Percentiles rank a stretch among this genome's conserved stretches.
These are phyloP conservation scores for Ceriops tagal DNA, from an alignment of 345 rosid genomes.

Conservation along the genomic window DNA sequence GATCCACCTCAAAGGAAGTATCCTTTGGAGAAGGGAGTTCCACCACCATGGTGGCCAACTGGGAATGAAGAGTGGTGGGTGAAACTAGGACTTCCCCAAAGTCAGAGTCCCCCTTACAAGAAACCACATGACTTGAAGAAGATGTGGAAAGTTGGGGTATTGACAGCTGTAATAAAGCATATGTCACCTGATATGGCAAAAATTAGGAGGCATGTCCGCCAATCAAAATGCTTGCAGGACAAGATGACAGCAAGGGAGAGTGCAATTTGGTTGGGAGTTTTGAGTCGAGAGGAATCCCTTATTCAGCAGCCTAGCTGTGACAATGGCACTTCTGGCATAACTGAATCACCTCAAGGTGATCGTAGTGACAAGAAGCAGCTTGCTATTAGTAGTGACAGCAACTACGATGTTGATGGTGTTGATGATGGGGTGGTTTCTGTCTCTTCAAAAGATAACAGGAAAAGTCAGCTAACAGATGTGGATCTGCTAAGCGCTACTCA, in stretches of 20 bases:
- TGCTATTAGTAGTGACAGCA: constrained; percentile 57
- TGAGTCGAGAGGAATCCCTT: constrained; percentile 76
- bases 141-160: constrained; percentile 98
- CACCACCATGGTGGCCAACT: constrained; percentile 99
- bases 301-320: constrained; percentile 82
- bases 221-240: constrained; percentile 97
- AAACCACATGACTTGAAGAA: constrained; percentile 98
- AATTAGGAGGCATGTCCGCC: constrained; percentile 87
- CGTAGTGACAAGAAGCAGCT: constrained; percentile 42
- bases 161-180: constrained; percentile 93
- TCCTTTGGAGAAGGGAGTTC: constrained; percentile 80
- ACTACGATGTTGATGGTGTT: constrained; percentile 79
- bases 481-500: constrained; percentile 25
- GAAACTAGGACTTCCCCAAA: constrained; percentile 51
- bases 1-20: constrained; percentile 96
- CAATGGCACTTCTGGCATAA: constrained; percentile 75
- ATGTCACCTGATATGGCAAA: constrained; percentile 96
- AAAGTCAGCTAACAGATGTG: constrained; percentile 37
- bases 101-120: constrained; percentile 82
- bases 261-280: constrained; percentile 92
- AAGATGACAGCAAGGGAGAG: constrained; percentile 99
- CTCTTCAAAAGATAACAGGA: constrained; percentile 71
- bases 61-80: constrained; percentile 98
- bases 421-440: constrained; percentile 73
- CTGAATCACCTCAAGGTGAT: constrained; percentile 53